These are phyloP conservation scores for Lactuca saligna DNA, from an alignment of 129 eudicot genomes.

Conservation along the genomic window DNA sequence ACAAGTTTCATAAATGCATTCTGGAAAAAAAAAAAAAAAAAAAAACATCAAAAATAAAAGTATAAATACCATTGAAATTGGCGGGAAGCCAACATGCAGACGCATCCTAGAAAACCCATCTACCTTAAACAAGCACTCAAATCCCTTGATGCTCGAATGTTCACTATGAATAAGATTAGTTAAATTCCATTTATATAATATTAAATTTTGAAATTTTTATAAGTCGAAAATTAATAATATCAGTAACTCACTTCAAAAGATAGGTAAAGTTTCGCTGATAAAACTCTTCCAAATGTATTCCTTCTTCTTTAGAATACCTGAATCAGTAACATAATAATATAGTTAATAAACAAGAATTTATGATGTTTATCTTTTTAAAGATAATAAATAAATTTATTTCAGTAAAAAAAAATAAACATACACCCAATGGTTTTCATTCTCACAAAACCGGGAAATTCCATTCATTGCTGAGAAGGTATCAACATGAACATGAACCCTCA, in stretches of 20 bases:
- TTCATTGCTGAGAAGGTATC: constrained; percentile 95
- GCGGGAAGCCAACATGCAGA: constrained; percentile 55
- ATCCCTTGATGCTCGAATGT: constrained; percentile 65
- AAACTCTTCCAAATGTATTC: constrained; percentile 49
- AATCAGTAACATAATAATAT: constrained; percentile 21
- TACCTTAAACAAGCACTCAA: constrained; percentile 58
- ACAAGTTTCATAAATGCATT: constrained; percentile 1
- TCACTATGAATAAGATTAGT: constrained; percentile 46
- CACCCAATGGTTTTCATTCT: constrained; percentile 77
- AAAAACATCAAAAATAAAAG: not conserved
- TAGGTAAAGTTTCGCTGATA: constrained; percentile 64
- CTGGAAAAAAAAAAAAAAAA: constrained; percentile 12
- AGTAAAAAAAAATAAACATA: constrained; percentile 17
- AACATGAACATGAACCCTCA: constrained; percentile 76
- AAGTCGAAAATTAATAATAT: not conserved
- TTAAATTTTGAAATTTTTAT: not conserved
- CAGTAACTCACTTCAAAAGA: constrained; percentile 73
- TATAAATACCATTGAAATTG: constrained; percentile 59
- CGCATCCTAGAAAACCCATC: constrained; percentile 71
- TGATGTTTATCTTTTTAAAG: not conserved
- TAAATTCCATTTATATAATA: not conserved
- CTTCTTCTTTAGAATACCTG: constrained; percentile 97
- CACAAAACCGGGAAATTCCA: constrained; percentile 95
- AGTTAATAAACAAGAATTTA: constrained; percentile 11
- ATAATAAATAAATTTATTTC: too few species aligned